phyloP scores from a whole-genome alignment of 768 basidiomycete species.

The Mycena galopus region DNA sequence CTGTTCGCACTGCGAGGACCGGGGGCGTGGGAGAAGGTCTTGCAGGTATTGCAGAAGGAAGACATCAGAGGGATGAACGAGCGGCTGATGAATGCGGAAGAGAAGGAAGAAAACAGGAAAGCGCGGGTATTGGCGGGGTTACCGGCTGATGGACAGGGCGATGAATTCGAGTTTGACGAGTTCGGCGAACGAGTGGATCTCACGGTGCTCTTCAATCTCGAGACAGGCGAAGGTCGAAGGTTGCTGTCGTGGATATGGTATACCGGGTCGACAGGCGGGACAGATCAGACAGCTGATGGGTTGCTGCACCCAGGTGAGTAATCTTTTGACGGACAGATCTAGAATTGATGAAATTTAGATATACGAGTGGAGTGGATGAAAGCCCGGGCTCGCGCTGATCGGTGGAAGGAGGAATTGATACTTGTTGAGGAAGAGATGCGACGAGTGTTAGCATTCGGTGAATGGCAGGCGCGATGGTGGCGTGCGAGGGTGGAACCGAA shows the following conservation, averaged over 20 bases:
- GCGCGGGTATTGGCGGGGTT: conserved; percentile 25
- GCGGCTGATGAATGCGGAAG: conserved; percentile 33
- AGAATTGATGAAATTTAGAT: no score
- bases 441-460: background rate
- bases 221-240: conserved; percentile 20
- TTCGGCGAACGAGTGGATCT: background rate
- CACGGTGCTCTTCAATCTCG: no score
- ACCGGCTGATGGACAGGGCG: background rate
- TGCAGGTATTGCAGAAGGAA: conserved; percentile 17
- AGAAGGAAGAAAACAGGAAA: conserved; percentile 29
- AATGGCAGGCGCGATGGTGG: background rate
- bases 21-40: conserved; percentile 26
- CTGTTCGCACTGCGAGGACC: conserved; percentile 26
- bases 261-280: no score
- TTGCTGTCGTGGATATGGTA: no score
- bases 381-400: no score
- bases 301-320: no score
- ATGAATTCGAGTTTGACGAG: background rate
- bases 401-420: conserved; percentile 29
- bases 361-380: no score
- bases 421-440: conserved; percentile 24
- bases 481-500: background rate
- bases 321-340: no score
- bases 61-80: conserved; percentile 34
- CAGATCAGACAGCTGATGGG: no score